Percentiles rank a stretch among this genome's conserved stretches.
These are phyloP conservation scores for Crithidia sp. DNA, from an alignment of 208 protist species.

Conservation along the genomic window DNA sequence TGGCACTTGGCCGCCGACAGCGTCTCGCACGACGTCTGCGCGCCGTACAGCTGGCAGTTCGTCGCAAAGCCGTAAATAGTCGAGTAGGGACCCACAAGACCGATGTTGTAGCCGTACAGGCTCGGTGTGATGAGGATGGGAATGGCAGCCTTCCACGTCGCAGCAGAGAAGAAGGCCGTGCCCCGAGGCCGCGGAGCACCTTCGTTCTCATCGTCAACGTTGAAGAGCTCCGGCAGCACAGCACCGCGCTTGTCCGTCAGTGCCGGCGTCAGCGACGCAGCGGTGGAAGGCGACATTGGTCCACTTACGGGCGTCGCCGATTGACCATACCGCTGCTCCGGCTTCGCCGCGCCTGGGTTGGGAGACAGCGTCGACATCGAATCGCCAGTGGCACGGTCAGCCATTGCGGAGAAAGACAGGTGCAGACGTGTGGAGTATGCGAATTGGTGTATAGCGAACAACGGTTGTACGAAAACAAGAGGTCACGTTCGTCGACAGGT, in stretches of 20 bases:
- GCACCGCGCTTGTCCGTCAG: background rate
- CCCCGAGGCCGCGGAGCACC: background rate
- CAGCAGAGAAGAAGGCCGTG: background rate
- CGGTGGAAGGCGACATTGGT: background rate
- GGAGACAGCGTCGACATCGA: background rate
- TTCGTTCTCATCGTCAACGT: background rate
- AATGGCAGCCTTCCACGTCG: constrained; percentile 28
- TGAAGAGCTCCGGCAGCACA: background rate
- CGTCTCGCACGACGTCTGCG: constrained; percentile 18
- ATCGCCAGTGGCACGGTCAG: background rate
- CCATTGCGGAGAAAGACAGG: background rate
- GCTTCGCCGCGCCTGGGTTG: background rate
- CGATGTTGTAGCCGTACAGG: constrained; percentile 47
- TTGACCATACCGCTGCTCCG: background rate
- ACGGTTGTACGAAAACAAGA: no score
- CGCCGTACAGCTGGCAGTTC: constrained; percentile 42
- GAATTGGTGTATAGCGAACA: no score
- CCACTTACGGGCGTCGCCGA: background rate
- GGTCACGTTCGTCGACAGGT: no score
- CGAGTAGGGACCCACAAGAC: constrained; percentile 41
- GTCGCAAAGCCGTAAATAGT: constrained; percentile 38
- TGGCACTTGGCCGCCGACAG: constrained; percentile 22
- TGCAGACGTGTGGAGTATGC: no score
- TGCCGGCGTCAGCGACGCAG: background rate
- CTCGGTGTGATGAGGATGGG: constrained; percentile 35